Evolutionary conservation across 2,329 filamentous ascomycete species (phyloP), one percentile per base, ranked within the genome.

Genomic region (Lachnellula subtilissima): DNA sequence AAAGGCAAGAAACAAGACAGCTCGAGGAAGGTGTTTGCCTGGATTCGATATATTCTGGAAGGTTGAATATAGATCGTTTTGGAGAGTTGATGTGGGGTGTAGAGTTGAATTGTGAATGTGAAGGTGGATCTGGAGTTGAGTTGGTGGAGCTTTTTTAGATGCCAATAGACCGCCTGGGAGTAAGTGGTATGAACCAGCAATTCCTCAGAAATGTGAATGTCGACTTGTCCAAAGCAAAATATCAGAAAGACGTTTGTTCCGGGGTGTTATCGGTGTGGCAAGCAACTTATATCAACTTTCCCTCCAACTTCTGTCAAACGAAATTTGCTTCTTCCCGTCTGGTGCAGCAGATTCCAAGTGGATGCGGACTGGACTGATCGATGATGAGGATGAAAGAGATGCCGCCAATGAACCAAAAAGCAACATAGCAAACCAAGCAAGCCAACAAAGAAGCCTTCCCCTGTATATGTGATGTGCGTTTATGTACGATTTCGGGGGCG

Each of bases 381-480:
- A 42, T 50, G 48, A 23, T 23, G 48, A 22, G 15, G 32, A 14
- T 22, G 42, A 45, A 3, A 9, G n/a, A 17, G 37, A 40, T 40
- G 37, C 37, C 37, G 37, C 19, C n/a, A 45, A 22, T 45, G 11
- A 45, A 19, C 4, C 19, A 19, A 19, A 45, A 45, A 45, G 22
- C n/a, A 23, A 45, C 48, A 45, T 43, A 52, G 50, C 50, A 52
- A 52, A 52, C 50, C 28, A 43, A 35, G 50, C 50, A 43, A 19
- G 50, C 39, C 50, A 52, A 36, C 50, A 45, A 19, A 52, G 40
- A 45, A 9, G 19, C 15, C 50, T 32, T 43, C 23, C 12, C 22
- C 17, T 7, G 22, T 9, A 45, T 43, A 25, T 35, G 23, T 43
- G 5, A 25, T 22, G 22, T 22, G 22, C 14, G n/a, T 15, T 45